A percentile compares a stretch with the other conserved stretches of the same genome.
Conservation (phyloP, 352 stramenopile genomes). For the Globisporangium iwayamae region DNA sequence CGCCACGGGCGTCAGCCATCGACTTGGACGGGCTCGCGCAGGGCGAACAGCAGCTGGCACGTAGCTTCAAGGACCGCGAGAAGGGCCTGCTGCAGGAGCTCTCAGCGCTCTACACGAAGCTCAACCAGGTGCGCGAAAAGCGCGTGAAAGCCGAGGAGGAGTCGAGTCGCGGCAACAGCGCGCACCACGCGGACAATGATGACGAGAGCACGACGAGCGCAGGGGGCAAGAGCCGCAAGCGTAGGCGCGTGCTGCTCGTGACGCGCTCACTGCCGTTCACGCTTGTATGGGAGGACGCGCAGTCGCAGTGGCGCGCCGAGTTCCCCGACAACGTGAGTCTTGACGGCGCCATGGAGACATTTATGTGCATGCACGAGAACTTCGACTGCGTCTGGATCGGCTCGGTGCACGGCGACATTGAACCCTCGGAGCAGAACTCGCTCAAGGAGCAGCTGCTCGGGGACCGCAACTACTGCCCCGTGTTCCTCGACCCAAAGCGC, state of each 20-base stretch:
- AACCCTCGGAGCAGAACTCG: slow-evolving; percentile 75
- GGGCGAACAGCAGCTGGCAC: not conserved
- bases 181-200: slow-evolving; percentile 22
- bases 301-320: slow-evolving; percentile 80
- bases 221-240: slow-evolving; percentile 28
- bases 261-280: slow-evolving; percentile 76
- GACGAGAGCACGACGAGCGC: slow-evolving; percentile 12
- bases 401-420: slow-evolving; percentile 75
- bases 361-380: slow-evolving; percentile 68
- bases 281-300: slow-evolving; percentile 71
- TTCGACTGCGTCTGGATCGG: slow-evolving; percentile 86
- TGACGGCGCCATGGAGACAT: slow-evolving; percentile 77
- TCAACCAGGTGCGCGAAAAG: slow-evolving; percentile 82
- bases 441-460: slow-evolving; percentile 84
- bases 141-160: slow-evolving; percentile 69
- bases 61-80: slow-evolving; percentile 69
- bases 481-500: slow-evolving; percentile 86
- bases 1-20: not conserved
- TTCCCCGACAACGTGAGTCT: slow-evolving; percentile 70
- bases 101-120: slow-evolving; percentile 71
- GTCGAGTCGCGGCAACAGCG: slow-evolving; percentile 18
- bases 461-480: slow-evolving; percentile 88
- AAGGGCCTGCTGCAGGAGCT: slow-evolving; percentile 64
- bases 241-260: slow-evolving; percentile 66
- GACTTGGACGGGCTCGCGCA: not conserved